phyloP scores from a whole-genome alignment of 2,329 filamentous ascomycete genomes.

The Atkinsonella hypoxylon region DNA sequence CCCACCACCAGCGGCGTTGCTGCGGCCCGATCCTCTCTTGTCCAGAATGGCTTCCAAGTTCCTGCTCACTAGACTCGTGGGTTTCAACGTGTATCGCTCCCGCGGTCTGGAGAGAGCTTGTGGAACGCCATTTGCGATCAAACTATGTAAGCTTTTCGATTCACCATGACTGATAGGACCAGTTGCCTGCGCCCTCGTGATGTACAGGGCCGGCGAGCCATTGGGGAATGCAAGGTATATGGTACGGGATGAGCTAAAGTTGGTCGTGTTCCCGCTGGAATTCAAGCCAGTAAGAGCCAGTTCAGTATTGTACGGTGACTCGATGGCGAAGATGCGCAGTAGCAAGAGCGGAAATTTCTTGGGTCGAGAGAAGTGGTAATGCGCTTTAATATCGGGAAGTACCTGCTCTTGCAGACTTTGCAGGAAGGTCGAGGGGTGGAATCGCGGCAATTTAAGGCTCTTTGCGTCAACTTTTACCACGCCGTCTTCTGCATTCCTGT shows the following conservation, averaged over 20 bases:
- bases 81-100: slow-evolving; percentile 56
- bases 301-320: slow-evolving; percentile 65
- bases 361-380: slow-evolving; percentile 70
- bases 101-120: slow-evolving; percentile 69
- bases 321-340: slow-evolving; percentile 66
- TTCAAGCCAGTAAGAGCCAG: slow-evolving; percentile 29
- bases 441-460: slow-evolving; percentile 49
- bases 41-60: slow-evolving; percentile 60
- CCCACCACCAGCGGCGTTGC: slow-evolving; percentile 61
- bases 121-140: slow-evolving; percentile 69
- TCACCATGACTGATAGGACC: slow-evolving; percentile 35
- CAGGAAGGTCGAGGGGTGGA: slow-evolving; percentile 72
- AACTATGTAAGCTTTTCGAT: slow-evolving; percentile 50
- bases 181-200: slow-evolving; percentile 38
- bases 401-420: slow-evolving; percentile 63
- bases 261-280: slow-evolving; percentile 24
- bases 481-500: slow-evolving; percentile 25
- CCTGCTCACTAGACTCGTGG: slow-evolving; percentile 57
- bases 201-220: slow-evolving; percentile 63
- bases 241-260: slow-evolving; percentile 54
- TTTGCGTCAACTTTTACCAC: slow-evolving; percentile 30
- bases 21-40: slow-evolving; percentile 55
- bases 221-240: slow-evolving; percentile 77
- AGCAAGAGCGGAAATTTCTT: slow-evolving; percentile 56
- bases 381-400: slow-evolving; percentile 68